Evolutionary conservation across 148 eudicot species (phyloP), one percentile per base, ranked within the genome.

Genomic region (Vaccinium macrocarpon): DNA sequence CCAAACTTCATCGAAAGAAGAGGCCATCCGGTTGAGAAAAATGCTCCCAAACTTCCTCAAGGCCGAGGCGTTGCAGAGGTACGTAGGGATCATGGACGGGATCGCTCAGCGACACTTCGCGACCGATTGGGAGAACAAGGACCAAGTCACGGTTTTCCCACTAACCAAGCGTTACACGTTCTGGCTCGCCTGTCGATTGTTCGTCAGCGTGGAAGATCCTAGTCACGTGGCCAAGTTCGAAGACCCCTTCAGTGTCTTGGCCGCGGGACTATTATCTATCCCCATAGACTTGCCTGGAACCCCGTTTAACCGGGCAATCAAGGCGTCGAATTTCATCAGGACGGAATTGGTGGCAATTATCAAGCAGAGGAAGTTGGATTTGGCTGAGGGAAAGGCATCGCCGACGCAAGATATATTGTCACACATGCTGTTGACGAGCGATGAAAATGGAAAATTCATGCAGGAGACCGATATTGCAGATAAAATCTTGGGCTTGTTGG

Each of bases 1-100:
- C 18, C 50, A 73, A 11, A 76, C 79, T 4, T 76, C 56, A 1
- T 76, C 79, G 11, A 76, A 76, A 9, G 79, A 76, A 48, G 79
- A 76, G 27, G 79, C 79, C 53, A 76, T 76, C 27, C n/a, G 7
- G 0, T n/a, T 76, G 79, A 48, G 79, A 21, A 76, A 76, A 48
- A 21, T 76, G 66, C 66, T 61, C 11, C 66, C 66, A 2, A 61
- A 61, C 10, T 61, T 61, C 10, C 25, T 61, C 66, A 61, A 61
- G 25, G 25, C 10, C 3, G 66, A 61, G 2, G 66, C 66, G 10
- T 19, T 61, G 25, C 66, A 21, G 9, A 6, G 25, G 66, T 61
- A 61, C 25, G 7, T 61, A 1, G 66, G 66, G 8, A 21, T 61
- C 66, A 61, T 61, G 66, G 66, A 61, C 25, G 8, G 0, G 11